A percentile compares a stretch with the other conserved stretches of the same genome.
Evolutionary conservation across 108 stramenopile species (phyloP).

Genomic region (Licmophora abbreviata): DNA sequence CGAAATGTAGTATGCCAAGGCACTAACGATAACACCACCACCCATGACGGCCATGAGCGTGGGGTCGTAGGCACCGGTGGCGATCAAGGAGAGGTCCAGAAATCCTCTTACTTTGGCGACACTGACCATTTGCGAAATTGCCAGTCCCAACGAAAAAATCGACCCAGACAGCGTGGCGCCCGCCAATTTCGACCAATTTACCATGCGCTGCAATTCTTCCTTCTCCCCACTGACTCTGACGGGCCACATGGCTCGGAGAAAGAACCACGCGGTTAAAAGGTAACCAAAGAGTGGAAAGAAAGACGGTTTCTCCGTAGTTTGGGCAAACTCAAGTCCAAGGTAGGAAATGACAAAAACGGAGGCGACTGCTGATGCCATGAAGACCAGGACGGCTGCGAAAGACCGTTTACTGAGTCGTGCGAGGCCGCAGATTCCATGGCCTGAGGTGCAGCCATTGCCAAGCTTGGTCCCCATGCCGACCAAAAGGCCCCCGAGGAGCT

Average conservation of each 20-base stretch:
- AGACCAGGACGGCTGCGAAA: conserved; percentile 61
- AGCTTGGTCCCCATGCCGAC: conserved; percentile 69
- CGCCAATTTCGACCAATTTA: conserved; percentile 10
- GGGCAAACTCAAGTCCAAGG: not conserved
- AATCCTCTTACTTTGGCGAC: conserved; percentile 63
- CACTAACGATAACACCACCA: conserved; percentile 52
- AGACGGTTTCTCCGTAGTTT: not conserved
- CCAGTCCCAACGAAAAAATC: conserved; percentile 53
- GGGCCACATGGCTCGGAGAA: not conserved
- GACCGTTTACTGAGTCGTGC: conserved; percentile 65
- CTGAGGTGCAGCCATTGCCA: conserved; percentile 72
- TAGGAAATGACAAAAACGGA: conserved; percentile 12
- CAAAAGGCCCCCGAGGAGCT: conserved; percentile 49
- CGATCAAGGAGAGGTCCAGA: conserved; percentile 27
- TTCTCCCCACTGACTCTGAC: not conserved
- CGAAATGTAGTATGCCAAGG: conserved; percentile 42
- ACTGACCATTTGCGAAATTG: conserved; percentile 53
- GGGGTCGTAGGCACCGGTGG: conserved; percentile 66
- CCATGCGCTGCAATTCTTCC: not conserved
- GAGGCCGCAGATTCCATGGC: conserved; percentile 80
- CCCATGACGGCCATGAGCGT: conserved; percentile 77
- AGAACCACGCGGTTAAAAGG: not conserved
- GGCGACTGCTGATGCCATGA: conserved; percentile 62
- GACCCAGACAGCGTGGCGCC: conserved; percentile 17
- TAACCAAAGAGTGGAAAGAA: not conserved